Percentiles rank a stretch among this genome's conserved stretches.
These are phyloP conservation scores for Salisapilia sapeloensis DNA, from an alignment of 352 stramenopile genomes.

Conservation along the genomic window DNA sequence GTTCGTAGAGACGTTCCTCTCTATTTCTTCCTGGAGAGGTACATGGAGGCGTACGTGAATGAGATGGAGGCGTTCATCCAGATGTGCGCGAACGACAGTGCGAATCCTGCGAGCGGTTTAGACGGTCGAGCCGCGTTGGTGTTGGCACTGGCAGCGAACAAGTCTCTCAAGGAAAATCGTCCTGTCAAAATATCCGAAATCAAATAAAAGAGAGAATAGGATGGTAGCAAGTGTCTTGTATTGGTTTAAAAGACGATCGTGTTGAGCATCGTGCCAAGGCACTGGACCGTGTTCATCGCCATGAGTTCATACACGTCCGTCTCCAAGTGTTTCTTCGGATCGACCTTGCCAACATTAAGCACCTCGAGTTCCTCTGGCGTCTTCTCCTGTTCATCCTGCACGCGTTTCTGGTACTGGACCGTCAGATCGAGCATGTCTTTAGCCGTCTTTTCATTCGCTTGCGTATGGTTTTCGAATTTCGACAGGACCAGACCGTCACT, in stretches of 20 bases:
- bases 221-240: not conserved
- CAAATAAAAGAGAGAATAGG: conserved; percentile 1
- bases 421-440: conserved; percentile 91
- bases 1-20: conserved; percentile 77
- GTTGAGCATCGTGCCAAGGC: conserved; percentile 96
- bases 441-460: conserved; percentile 85
- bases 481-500: conserved; percentile 88
- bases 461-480: conserved; percentile 92
- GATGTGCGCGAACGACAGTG: conserved; percentile 20
- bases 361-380: conserved; percentile 93
- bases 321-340: conserved; percentile 90
- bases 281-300: conserved; percentile 97
- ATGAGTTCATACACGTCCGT: conserved; percentile 94
- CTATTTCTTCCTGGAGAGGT: conserved; percentile 90
- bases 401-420: conserved; percentile 94
- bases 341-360: conserved; percentile 96
- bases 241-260: conserved; percentile 93
- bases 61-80: conserved; percentile 59
- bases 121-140: conserved; percentile 52
- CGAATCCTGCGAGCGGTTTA: conserved; percentile 22
- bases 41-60: conserved; percentile 78
- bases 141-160: conserved; percentile 45
- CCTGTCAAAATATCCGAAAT: conserved; percentile 43
- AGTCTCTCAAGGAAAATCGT: conserved; percentile 48
- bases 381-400: conserved; percentile 94